A percentile compares a stretch with the other conserved stretches of the same genome.
These are phyloP conservation scores for Tetrahymena thermophila DNA, from an alignment of 73 alveolate genomes.

Conservation along the genomic window DNA sequence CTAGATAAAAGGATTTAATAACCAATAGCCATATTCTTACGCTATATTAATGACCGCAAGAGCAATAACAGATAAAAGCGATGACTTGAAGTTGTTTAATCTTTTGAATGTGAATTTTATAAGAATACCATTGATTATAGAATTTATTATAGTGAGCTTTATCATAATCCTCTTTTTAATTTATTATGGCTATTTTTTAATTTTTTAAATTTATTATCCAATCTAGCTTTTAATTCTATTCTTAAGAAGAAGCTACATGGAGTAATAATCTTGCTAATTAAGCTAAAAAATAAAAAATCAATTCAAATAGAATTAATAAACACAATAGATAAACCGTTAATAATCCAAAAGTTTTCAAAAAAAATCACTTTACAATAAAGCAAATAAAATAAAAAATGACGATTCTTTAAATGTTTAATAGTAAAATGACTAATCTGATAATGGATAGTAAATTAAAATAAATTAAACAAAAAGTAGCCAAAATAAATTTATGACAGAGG, in stretches of 20 bases:
- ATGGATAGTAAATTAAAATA: too few relatives aligned
- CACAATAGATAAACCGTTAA: neutral
- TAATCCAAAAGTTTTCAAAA: neutral
- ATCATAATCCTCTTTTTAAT: neutral
- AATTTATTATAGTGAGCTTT: neutral
- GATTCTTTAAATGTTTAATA: neutral
- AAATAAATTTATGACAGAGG: neutral
- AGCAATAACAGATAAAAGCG: neutral
- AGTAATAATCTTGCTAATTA: neutral
- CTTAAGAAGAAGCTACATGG: neutral
- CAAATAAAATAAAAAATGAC: neutral
- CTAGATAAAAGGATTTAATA: neutral
- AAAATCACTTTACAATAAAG: neutral
- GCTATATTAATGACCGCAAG: neutral
- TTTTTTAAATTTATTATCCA: neutral
- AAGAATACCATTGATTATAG: neutral
- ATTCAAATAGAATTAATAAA: neutral
- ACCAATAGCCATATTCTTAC: neutral
- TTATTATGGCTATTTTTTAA: neutral
- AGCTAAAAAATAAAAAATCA: neutral
- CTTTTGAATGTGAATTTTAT: neutral
- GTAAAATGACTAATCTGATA: neutral
- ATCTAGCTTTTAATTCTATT: neutral
- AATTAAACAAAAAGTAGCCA: neutral
- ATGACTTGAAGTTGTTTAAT: neutral